Percentiles rank a stretch among this genome's conserved stretches.
Evolutionary conservation across 805 yeast species (phyloP).

Genomic region (Ogataea pignaliae): DNA sequence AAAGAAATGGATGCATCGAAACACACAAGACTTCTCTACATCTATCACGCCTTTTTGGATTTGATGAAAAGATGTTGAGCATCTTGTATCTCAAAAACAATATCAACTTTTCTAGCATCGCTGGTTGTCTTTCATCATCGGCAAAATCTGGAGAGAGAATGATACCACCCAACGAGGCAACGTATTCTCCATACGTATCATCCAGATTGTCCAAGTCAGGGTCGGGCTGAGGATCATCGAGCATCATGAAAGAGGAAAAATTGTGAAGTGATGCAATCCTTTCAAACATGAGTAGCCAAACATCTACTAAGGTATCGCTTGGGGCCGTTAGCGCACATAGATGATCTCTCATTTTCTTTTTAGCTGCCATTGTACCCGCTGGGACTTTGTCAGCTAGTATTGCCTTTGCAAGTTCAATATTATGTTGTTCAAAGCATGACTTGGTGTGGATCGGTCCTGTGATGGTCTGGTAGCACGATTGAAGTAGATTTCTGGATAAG

Average conservation of each 20-base stretch:
- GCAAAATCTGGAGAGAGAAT: conserved; percentile 35
- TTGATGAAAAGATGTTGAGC: conserved; percentile 20
- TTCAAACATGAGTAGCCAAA: conserved; percentile 44
- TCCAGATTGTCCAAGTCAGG: conserved; percentile 8
- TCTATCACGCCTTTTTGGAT: conserved; percentile 50
- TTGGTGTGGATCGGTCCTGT: conserved; percentile 16
- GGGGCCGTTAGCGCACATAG: conserved; percentile 29
- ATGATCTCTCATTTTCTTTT: conserved; percentile 54
- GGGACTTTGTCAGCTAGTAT: conserved; percentile 55
- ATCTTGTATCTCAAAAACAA: conserved; percentile 22
- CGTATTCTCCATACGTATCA: conserved; percentile 61
- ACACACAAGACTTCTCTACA: conserved; percentile 62
- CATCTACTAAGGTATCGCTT: conserved; percentile 35
- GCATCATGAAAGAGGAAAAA: conserved; percentile 4
- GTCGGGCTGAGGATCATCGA: conserved; percentile 4
- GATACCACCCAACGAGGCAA: conserved; percentile 68
- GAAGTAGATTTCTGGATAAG: conserved; percentile 39
- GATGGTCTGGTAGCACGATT: conserved; percentile 19
- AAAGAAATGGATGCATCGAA: conserved; percentile 42
- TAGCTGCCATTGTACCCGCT: conserved; percentile 70
- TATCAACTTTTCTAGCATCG: conserved; percentile 24
- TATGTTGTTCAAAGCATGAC: conserved; percentile 25
- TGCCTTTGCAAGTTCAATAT: conserved; percentile 35
- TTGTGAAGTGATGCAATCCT: conserved; percentile 13
- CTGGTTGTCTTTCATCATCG: conserved; percentile 23